Evolutionary conservation across 176 grass and related monocot species (phyloP), one percentile per base, ranked within the genome.

Genomic region (Oryza punctata): DNA sequence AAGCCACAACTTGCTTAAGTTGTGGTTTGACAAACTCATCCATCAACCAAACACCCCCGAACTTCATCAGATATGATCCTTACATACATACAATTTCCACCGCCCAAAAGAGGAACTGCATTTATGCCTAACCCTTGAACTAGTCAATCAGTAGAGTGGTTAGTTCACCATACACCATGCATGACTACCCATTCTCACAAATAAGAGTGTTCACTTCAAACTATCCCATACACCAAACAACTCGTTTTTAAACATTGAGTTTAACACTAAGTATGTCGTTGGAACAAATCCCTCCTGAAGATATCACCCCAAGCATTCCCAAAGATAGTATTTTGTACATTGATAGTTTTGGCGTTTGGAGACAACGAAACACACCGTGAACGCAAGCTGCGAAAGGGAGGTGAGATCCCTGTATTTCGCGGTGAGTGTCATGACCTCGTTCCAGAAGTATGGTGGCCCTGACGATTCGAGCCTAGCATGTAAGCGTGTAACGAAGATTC

Each of bases 321-420:
- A 67, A 40, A 61, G 7, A 76, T 35, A 67, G 7, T n/a, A 67
- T 4, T 37, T 66, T 28, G 61, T 29, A 79, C 21, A 8, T 24
- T 33, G 32, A 33, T 33, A 33, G 5, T 33, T 33, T 33, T 33
- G 47, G 70, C 28, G 52, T 57, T n/a, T 57, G 52, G n/a, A 57
- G 19, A 57, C 77, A 11, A 63, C 43, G 69, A 71, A 57, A 46
- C 66, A 16, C 91, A 98, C 96, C 26, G 93, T 94, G 76, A 99
- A 96, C 15, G 87, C 93, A 66, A 98, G 91, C 75, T 98, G 96
- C 3, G 96, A 82, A 7, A 88, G 89, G 44, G 96, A 96, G 68
- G 96, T 98, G 23, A 98, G 79, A 83, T 98, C 96, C 69, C 93
- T 90, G 85, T 98, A 98, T 81, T 98, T 98, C 26, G 89, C 89